Percentiles rank a stretch among this genome's conserved stretches.
phyloP scores from a whole-genome alignment of 2,329 filamentous ascomycete genomes.

The Arthrobotrys megalospora region DNA sequence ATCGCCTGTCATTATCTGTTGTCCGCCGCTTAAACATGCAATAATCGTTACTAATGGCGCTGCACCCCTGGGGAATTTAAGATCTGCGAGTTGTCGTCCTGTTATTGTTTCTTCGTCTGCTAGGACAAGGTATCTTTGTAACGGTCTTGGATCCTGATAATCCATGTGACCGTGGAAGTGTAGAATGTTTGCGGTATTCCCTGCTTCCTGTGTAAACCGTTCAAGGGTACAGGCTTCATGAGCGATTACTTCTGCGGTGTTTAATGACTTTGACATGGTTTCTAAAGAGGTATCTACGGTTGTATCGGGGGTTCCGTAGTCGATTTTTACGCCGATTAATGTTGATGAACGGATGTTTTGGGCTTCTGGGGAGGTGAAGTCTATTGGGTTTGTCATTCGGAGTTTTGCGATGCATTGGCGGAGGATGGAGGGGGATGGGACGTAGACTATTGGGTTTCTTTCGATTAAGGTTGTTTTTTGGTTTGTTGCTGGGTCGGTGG shows the following conservation, averaged over 20 bases:
- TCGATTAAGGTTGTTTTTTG: conserved; percentile 25
- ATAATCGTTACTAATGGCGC: conserved; percentile 51
- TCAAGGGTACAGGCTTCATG: conserved; percentile 14
- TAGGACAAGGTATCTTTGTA: conserved; percentile 36
- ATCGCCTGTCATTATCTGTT: conserved; percentile 44
- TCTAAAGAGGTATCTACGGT: conserved; percentile 14
- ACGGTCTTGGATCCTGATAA: conserved; percentile 33
- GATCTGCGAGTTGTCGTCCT: conserved; percentile 33
- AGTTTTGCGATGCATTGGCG: conserved; percentile 54
- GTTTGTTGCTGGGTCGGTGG: background rate
- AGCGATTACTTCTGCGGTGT: conserved; percentile 5
- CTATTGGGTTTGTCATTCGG: conserved; percentile 3
- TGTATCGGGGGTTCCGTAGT: conserved; percentile 19
- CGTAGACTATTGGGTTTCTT: conserved; percentile 54
- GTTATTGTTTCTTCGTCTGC: conserved; percentile 28
- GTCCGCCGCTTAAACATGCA: conserved; percentile 34
- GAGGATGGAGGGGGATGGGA: conserved; percentile 55
- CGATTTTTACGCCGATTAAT: conserved; percentile 52
- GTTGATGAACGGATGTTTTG: conserved; percentile 18
- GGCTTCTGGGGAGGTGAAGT: background rate
- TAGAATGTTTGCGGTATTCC: conserved; percentile 36
- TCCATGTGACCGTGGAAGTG: conserved; percentile 60
- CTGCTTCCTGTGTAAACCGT: conserved; percentile 3
- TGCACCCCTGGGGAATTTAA: conserved; percentile 33
- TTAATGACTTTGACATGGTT: conserved; percentile 35